Percentiles rank a stretch among this genome's conserved stretches.
Evolutionary conservation across 306 rosid species (phyloP).

Genomic region (Bauhinia variegata): DNA sequence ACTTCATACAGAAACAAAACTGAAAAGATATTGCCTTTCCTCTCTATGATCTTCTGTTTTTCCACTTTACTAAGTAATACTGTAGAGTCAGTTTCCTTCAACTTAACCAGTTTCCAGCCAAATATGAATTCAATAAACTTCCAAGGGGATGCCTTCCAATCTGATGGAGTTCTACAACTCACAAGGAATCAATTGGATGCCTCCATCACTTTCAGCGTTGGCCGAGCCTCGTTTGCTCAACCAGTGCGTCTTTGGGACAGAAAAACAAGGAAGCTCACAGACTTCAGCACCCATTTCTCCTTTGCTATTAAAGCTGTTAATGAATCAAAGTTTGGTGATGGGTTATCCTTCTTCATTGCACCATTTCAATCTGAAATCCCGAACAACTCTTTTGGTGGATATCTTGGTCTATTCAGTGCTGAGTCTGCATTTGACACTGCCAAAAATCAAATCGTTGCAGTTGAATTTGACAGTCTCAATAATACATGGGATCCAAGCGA

Average conservation of each 20-base stretch:
- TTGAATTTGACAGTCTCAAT: constrained; percentile 62
- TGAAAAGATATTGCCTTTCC: constrained; percentile 5
- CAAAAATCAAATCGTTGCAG: constrained; percentile 61
- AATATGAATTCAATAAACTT: constrained; percentile 39
- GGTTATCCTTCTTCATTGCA: constrained; percentile 65
- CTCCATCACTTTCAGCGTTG: constrained; percentile 49
- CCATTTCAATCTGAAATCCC: constrained; percentile 64
- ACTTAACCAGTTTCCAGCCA: constrained; percentile 45
- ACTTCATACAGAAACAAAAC: constrained; percentile 19
- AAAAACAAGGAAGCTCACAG: constrained; percentile 48
- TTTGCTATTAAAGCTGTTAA: constrained; percentile 48
- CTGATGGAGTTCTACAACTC: constrained; percentile 55
- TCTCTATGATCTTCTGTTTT: constrained; percentile 28
- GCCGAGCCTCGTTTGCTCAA: constrained; percentile 55
- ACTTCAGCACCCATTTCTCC: constrained; percentile 76
- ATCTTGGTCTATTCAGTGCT: constrained; percentile 53
- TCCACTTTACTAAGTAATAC: constrained; percentile 18
- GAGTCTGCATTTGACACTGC: constrained; percentile 39
- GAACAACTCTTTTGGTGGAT: constrained; percentile 53
- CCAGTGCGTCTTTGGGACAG: constrained; percentile 66
- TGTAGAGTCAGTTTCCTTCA: constrained; percentile 55
- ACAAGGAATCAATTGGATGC: constrained; percentile 58
- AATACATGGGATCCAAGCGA: constrained; percentile 63
- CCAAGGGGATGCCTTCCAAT: constrained; percentile 56
- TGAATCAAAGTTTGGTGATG: constrained; percentile 44